Evolutionary conservation across 345 rosid genomes (phyloP).

Genomic region (Trapa bicornis): DNA sequence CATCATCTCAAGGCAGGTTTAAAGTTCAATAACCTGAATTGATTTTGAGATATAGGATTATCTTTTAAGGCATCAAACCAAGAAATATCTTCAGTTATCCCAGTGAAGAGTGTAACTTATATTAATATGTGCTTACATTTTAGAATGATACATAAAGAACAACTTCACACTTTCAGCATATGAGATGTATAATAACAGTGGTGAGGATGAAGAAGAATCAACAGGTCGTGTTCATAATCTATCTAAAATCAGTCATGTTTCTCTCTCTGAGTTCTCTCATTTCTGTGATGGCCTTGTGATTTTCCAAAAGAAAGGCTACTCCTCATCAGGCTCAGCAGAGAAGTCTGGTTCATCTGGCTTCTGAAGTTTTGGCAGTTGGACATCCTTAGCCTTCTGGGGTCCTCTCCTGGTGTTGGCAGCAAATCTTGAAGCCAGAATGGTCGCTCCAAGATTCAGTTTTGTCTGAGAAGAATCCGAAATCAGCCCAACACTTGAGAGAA

Average conservation of each 20-base stretch:
- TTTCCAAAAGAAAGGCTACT: conserved; percentile 5
- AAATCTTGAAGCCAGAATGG: conserved; percentile 64
- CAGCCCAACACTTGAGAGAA: conserved; percentile 1
- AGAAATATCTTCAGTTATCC: background rate
- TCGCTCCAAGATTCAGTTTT: conserved; percentile 54
- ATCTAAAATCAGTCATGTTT: no score
- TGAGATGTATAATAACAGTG: background rate
- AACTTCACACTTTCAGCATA: background rate
- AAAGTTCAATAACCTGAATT: background rate
- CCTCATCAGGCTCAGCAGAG: conserved; percentile 41
- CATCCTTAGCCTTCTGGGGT: conserved; percentile 53
- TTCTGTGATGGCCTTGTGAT: background rate
- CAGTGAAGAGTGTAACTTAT: background rate
- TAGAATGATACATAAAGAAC: background rate
- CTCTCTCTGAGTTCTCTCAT: background rate
- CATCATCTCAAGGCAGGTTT: background rate
- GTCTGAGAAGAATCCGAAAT: conserved; percentile 25
- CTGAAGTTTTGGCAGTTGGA: conserved; percentile 53
- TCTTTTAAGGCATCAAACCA: background rate
- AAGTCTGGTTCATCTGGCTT: conserved; percentile 92
- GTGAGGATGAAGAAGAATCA: background rate
- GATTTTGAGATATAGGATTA: background rate
- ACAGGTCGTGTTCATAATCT: background rate
- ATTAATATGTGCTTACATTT: background rate
- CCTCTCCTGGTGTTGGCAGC: conserved; percentile 82